Evolutionary conservation across 1,139 yeast species (phyloP).

Genomic region (Yamadazyma songkhlaensis): DNA sequence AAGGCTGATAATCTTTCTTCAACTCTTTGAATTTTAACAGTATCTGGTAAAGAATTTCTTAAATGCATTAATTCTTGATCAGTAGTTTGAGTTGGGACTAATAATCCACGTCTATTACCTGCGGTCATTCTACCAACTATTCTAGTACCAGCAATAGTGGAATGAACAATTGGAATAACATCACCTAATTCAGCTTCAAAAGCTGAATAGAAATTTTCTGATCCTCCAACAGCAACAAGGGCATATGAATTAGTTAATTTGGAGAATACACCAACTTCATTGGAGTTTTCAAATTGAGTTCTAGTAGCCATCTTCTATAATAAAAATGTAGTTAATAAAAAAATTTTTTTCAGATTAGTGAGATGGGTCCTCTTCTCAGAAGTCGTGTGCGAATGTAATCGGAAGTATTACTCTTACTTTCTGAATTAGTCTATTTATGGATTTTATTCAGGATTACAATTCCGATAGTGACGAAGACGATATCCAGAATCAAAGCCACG

Average conservation of each 20-base stretch:
- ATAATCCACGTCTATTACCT: conserved; percentile 95
- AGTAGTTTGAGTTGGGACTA: conserved; percentile 98
- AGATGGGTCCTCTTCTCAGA: neutral
- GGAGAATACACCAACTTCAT: conserved; percentile 97
- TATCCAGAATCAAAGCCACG: neutral
- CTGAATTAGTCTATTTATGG: conserved; percentile 8
- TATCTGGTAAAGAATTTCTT: conserved; percentile 95
- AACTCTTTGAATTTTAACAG: conserved; percentile 93
- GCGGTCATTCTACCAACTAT: conserved; percentile 98
- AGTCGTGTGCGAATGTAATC: conserved; percentile 6
- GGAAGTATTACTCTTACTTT: conserved; percentile 1
- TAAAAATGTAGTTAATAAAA: neutral
- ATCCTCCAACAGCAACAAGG: conserved; percentile 95
- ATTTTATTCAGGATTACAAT: conserved; percentile 9
- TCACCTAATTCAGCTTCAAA: conserved; percentile 98
- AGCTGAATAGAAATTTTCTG: conserved; percentile 96
- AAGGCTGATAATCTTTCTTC: conserved; percentile 96
- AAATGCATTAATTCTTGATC: conserved; percentile 98
- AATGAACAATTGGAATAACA: conserved; percentile 92
- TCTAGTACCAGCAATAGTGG: conserved; percentile 97
- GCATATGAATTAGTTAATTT: conserved; percentile 96
- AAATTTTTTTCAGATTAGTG: conserved; percentile 1
- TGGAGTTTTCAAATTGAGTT: conserved; percentile 89
- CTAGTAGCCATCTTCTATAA: conserved; percentile 39
- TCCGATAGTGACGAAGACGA: conserved; percentile 10